Evolutionary conservation across 441 rosid species (phyloP).

Genomic region (Syzygium malaccense): DNA sequence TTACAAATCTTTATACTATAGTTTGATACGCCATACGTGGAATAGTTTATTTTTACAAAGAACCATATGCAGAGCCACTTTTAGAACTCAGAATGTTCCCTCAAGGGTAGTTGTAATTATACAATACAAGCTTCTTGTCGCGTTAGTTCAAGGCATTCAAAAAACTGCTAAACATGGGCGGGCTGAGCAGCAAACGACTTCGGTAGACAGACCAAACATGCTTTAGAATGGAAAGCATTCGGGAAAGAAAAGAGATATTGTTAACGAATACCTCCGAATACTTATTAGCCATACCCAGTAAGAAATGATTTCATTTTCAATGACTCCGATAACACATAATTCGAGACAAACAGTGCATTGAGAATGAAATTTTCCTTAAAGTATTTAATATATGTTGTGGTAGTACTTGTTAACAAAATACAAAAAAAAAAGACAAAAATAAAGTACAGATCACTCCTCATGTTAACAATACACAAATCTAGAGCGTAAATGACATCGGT

Average conservation of each 20-base stretch:
- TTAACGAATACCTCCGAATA: not conserved
- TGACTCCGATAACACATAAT: not conserved
- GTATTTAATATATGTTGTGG: not conserved
- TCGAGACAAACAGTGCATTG: not conserved
- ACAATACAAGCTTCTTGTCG: not conserved
- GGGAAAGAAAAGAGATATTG: not conserved
- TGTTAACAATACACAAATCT: not conserved
- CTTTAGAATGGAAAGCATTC: not conserved
- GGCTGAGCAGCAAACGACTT: not conserved
- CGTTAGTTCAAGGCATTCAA: not conserved
- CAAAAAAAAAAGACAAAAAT: not conserved
- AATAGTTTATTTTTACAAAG: not conserved
- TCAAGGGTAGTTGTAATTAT: not conserved
- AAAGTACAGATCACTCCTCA: not conserved
- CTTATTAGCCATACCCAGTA: not conserved
- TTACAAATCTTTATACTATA: not conserved
- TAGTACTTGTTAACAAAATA: not conserved
- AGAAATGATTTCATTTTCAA: not conserved
- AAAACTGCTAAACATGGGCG: not conserved
- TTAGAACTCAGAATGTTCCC: not conserved
- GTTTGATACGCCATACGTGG: not conserved
- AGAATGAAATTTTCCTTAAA: not conserved
- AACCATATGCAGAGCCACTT: not conserved
- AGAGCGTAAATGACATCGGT: not conserved
- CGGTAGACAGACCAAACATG: not conserved